Percentiles rank a stretch among this genome's conserved stretches.
Conservation (phyloP, 805 yeast genomes). For the Pichia rugopelliculosa region DNA sequence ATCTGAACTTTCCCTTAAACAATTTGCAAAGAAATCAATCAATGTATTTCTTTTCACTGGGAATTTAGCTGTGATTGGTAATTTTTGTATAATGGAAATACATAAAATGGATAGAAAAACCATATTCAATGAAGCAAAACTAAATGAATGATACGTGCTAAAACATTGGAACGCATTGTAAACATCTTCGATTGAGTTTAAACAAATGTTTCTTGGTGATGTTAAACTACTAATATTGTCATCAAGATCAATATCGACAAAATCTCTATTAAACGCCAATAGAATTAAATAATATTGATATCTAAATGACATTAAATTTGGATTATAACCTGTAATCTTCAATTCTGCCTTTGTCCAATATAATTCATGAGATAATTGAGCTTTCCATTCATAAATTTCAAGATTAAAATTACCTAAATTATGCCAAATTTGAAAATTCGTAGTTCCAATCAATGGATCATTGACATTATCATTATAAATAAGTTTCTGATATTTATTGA, state of each 20-base stretch:
- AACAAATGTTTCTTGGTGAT: not conserved
- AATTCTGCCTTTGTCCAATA: slow-evolving; percentile 5
- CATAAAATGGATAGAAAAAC: not conserved
- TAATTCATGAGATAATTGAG: not conserved
- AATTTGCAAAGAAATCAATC: slow-evolving; percentile 1
- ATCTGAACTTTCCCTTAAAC: not conserved
- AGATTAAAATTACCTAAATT: slow-evolving; percentile 2
- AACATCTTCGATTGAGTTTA: slow-evolving; percentile 1
- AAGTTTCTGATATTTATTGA: not conserved
- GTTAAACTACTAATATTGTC: not conserved
- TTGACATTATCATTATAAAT: not conserved
- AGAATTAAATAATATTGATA: slow-evolving; percentile 6
- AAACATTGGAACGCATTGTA: not conserved
- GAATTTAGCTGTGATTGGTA: not conserved
- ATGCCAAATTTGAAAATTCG: not conserved
- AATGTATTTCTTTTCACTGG: not conserved
- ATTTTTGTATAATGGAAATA: not conserved
- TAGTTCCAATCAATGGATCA: not conserved
- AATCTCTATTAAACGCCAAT: slow-evolving; percentile 17
- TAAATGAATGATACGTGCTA: not conserved
- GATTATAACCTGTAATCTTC: slow-evolving; percentile 2
- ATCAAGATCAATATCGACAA: slow-evolving; percentile 9
- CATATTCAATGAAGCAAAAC: not conserved
- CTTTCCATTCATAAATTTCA: slow-evolving; percentile 3
- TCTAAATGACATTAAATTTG: slow-evolving; percentile 1